Conservation (phyloP, 2,329 filamentous ascomycete genomes). For the Diaporthe sp. region DNA sequence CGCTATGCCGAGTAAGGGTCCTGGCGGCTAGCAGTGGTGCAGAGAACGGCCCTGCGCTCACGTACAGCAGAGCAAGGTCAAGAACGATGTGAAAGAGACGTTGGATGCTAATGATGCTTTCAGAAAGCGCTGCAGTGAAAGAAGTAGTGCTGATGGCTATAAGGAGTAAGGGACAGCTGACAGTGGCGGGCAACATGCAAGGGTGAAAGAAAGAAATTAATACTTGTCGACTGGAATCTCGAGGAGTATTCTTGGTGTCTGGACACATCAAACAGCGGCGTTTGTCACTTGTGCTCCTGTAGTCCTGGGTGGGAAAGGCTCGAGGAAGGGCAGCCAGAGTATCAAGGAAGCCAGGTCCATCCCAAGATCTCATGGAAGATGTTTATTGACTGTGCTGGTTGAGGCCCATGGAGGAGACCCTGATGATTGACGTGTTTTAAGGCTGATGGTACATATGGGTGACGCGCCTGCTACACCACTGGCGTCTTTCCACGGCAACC, state of each 20-base stretch:
- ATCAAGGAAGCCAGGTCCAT: slow-evolving; percentile 1
- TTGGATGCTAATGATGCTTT: slow-evolving; percentile 14
- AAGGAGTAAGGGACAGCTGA: neutral
- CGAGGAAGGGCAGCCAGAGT: no score
- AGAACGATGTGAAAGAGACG: neutral
- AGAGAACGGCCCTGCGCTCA: neutral
- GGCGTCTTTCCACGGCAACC: slow-evolving; percentile 15
- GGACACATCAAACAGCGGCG: neutral
- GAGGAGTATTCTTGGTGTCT: neutral
- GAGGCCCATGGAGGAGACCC: neutral
- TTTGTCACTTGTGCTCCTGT: neutral
- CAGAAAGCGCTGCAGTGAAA: slow-evolving; percentile 3
- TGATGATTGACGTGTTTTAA: slow-evolving; percentile 14
- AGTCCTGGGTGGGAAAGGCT: neutral
- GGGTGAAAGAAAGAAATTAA: slow-evolving; percentile 8
- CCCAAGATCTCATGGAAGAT: neutral
- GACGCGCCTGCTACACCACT: neutral
- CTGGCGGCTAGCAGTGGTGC: neutral
- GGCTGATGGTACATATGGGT: neutral
- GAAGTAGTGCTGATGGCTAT: neutral
- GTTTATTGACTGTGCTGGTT: neutral
- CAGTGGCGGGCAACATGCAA: neutral
- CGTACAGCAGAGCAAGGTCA: neutral
- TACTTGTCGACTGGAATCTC: neutral
- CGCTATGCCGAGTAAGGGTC: slow-evolving; percentile 13